A percentile compares a stretch with the other conserved stretches of the same genome.
Conservation (phyloP, 2,329 filamentous ascomycete species). For the Sporothrix variecibatus region DNA sequence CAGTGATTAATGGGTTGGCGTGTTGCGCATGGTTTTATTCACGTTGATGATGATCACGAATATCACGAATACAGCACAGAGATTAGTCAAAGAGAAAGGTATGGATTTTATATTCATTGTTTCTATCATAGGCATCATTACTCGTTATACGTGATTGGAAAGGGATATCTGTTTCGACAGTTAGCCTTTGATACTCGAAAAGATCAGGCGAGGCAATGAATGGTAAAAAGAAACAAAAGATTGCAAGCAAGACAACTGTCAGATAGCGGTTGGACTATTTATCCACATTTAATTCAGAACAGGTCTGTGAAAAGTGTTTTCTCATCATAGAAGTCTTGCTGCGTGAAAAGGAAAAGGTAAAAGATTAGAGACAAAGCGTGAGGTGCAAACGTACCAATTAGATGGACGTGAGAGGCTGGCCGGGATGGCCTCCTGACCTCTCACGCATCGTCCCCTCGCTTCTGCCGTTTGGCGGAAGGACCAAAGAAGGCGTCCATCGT, state of each 20-base stretch:
- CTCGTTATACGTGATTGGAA: background rate
- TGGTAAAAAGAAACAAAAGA: background rate
- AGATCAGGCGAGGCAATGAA: background rate
- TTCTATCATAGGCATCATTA: background rate
- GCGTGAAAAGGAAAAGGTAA: conserved; percentile 28
- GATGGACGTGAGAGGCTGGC: background rate
- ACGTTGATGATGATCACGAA: background rate
- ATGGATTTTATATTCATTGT: conserved; percentile 5
- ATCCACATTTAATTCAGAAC: conserved; percentile 76
- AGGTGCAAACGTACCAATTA: conserved; percentile 42
- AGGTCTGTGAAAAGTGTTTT: conserved; percentile 76
- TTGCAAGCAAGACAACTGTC: conserved; percentile 42
- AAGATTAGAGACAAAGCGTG: conserved; percentile 23
- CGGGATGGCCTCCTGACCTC: conserved; percentile 28
- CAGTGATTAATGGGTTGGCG: background rate
- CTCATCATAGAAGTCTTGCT: conserved; percentile 63
- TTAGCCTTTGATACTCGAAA: conserved; percentile 15
- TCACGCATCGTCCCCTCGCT: conserved; percentile 32
- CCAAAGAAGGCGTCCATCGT: conserved; percentile 75
- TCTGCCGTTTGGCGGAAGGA: conserved; percentile 52
- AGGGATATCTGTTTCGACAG: conserved; percentile 10
- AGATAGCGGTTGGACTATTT: conserved; percentile 83
- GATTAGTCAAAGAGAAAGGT: background rate
- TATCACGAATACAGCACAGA: background rate
- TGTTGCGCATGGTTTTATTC: background rate